Evolutionary conservation across 495 filamentous ascomycete species (phyloP).

Genomic region (Talaromyces adpressus): DNA sequence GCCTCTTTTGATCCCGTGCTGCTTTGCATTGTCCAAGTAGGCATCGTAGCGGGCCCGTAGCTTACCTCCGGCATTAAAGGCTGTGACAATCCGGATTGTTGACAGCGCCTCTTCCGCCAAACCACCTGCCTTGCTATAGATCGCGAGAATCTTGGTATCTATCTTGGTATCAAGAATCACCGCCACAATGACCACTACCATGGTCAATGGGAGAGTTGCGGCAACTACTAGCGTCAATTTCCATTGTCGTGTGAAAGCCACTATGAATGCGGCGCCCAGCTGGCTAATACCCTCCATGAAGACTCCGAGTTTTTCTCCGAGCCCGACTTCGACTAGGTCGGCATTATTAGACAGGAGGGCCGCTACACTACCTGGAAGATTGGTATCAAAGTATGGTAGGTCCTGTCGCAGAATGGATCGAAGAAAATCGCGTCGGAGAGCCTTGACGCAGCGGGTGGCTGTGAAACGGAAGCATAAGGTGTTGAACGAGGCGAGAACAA

Average conservation of each 20-base stretch:
- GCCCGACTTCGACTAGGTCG: conserved; percentile 36
- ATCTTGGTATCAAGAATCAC: neutral
- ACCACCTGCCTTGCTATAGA: conserved; percentile 40
- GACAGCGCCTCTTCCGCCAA: conserved; percentile 16
- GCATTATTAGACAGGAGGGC: conserved; percentile 30
- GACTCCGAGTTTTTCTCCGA: conserved; percentile 29
- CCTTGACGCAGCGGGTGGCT: conserved; percentile 22
- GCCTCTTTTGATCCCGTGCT: conserved; percentile 8
- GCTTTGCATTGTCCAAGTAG: conserved; percentile 9
- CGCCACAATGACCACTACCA: conserved; percentile 18
- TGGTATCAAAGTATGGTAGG: conserved; percentile 32
- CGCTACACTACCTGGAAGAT: conserved; percentile 29
- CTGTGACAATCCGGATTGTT: conserved; percentile 12
- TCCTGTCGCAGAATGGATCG: conserved; percentile 32
- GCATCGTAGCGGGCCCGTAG: conserved; percentile 11
- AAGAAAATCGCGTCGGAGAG: conserved; percentile 26
- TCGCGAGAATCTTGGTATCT: neutral
- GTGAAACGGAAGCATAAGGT: conserved; percentile 16
- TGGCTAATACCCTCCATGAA: conserved; percentile 22
- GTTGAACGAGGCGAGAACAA: conserved; percentile 21
- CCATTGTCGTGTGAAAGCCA: conserved; percentile 29
- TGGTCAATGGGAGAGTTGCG: conserved; percentile 8
- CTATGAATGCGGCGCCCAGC: conserved; percentile 27
- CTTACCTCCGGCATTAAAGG: conserved; percentile 12
- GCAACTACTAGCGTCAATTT: conserved; percentile 29